Conservation (phyloP, 1,284 basidiomycete species). For the Ceratobasidium sp. region DNA sequence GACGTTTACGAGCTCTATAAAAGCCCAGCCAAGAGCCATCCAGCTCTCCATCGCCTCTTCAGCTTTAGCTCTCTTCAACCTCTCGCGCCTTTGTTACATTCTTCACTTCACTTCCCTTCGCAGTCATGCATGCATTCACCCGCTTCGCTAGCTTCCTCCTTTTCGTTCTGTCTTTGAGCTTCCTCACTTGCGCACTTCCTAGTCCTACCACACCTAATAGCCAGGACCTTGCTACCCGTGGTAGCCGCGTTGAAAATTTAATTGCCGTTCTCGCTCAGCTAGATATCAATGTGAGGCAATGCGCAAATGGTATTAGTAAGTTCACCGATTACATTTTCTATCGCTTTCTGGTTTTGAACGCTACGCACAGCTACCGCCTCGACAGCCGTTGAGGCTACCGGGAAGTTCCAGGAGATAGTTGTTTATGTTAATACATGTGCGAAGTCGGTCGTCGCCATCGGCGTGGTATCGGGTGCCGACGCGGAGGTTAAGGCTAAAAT, state of each 20-base stretch:
- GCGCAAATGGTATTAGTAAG: slow-evolving; percentile 7
- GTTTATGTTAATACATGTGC: slow-evolving; percentile 1
- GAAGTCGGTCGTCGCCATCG: not conserved
- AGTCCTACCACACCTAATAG: not conserved
- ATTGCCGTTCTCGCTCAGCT: not conserved
- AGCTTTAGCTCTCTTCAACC: not conserved
- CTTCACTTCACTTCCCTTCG: slow-evolving; percentile 1
- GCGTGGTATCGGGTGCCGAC: slow-evolving; percentile 1
- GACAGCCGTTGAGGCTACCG: not conserved
- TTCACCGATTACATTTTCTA: not conserved
- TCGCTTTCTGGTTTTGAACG: not conserved
- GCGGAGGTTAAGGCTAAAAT: slow-evolving; percentile 4
- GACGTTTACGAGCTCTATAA: too few relatives aligned
- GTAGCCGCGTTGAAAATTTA: not conserved
- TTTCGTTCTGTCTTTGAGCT: slow-evolving; percentile 36
- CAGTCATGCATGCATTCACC: slow-evolving; percentile 18
- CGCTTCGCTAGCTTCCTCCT: slow-evolving; percentile 17
- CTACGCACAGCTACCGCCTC: not conserved
- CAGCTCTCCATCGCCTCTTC: not conserved
- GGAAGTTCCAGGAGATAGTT: not conserved
- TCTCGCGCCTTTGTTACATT: not conserved
- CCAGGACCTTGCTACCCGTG: not conserved
- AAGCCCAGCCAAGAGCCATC: too few relatives aligned
- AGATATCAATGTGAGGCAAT: not conserved
- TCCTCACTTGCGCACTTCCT: slow-evolving; percentile 18